Evolutionary conservation across 306 rosid species (phyloP), one percentile per base, ranked within the genome.

Genomic region (Vigna trinervia): DNA sequence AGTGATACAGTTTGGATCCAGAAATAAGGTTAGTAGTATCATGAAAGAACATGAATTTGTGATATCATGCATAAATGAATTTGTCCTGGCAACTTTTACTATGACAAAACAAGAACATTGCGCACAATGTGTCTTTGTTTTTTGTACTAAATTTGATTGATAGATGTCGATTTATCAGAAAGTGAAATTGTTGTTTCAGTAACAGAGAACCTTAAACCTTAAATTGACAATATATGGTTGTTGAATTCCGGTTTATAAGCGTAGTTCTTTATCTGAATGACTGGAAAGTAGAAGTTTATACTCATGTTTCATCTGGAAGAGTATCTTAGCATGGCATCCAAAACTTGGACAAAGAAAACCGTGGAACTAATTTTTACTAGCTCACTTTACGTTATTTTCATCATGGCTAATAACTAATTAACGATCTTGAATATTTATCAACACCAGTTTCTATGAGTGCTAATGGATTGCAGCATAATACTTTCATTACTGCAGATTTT

Each of bases 1-100:
- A 78, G 94, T 91, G 50, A 77, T 84, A 62, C 92, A 87, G 70
- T 85, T 94, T 47, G 98, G 98, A 85, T 91, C 97, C 65, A 90
- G 79, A 54, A 64, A 87, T 50, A 89, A 87, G 96, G 98, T 91
- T 60, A 78, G 89, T 60, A 78, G 89, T 78, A 63, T 13, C 6
- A 34, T 41, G 46, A 41, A 77, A 73, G 6, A 36, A 52, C 60
- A 6, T 10, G 17, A 47, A 12, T 66, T 69, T 57, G 38, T 56
- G 50, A 56, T 30, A 30, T 68, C 38, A 41, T 77, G 68, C 68
- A 34, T 19, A 38, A 54, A 66, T 77, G 7, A 12, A 50, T 76
- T 50, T 41, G 30, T 20, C 11, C 1, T 0, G 23, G 28, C 60
- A 51, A 74, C 17, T 47, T 74, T 58, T 71, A 71, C 65, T 30